phyloP scores from a whole-genome alignment of 2,329 filamentous ascomycete species.

The Fusarium longipes region DNA sequence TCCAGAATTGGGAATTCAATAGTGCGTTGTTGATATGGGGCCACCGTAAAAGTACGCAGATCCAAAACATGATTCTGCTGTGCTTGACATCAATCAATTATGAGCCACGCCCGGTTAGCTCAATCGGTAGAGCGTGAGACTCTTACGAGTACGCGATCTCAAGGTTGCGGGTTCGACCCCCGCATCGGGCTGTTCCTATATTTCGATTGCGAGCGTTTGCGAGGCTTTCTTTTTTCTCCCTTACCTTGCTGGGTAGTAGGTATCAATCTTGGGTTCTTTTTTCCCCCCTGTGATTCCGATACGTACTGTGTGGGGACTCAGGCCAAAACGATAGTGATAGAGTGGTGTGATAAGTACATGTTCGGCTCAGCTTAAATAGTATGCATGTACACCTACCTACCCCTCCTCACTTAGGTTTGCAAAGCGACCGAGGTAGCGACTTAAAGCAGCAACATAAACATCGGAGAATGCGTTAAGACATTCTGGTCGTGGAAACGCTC shows the following conservation, averaged over 20 bases:
- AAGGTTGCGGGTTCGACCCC: conserved; percentile 67
- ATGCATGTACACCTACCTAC: conserved; percentile 14
- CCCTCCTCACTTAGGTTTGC: conserved; percentile 14
- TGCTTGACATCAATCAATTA: conserved; percentile 1
- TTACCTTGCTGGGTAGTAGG: too few relatives aligned
- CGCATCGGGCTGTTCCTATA: conserved; percentile 55
- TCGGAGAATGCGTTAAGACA: neutral
- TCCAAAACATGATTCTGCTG: neutral
- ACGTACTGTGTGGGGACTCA: neutral
- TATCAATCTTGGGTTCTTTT: neutral
- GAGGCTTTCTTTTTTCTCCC: conserved; percentile 32
- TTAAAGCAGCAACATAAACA: conserved; percentile 43
- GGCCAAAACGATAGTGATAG: too few relatives aligned
- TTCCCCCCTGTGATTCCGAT: too few relatives aligned
- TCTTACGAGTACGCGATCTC: conserved; percentile 61
- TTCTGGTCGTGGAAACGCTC: neutral
- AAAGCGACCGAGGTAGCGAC: neutral
- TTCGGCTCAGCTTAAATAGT: conserved; percentile 27
- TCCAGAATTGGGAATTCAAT: neutral
- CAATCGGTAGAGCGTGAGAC: conserved; percentile 72
- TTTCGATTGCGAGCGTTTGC: conserved; percentile 26
- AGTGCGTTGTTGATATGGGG: neutral
- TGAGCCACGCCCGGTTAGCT: conserved; percentile 34
- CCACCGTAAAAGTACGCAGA: neutral
- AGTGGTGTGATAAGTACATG: conserved; percentile 14